Base-by-base conservation (phyloP, 2,329 filamentous ascomycete genomes). In the Pseudocercospora pini-densiflorae region DNA sequence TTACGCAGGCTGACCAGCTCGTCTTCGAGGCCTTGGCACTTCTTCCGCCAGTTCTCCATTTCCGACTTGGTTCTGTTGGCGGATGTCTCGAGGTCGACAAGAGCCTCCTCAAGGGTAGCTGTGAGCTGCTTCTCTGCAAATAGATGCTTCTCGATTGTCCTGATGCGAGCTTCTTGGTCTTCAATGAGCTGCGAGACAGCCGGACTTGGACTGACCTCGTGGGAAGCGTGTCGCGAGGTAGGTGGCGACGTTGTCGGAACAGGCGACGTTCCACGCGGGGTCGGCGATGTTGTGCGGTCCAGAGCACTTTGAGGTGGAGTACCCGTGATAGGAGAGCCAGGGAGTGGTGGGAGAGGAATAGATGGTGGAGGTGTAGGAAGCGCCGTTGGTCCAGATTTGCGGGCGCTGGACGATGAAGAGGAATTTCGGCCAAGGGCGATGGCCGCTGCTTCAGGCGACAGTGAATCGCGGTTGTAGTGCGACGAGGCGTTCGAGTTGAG, bases 101-200 rank as follows among this genome's bases (percentile, higher is more conserved):
- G 88, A 6, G 95, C 95, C 81, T 98, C 94, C 79, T 99, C 95
- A 45, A 99, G 87, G 1, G 94, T 98, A 57, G 92, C 90, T 0
- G 94, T 99, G 66, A 99, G 89, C 79, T 98, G 94, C 78, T 97
- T 97, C 84, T 99, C 95, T 3, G 95, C 95, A 71, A 92, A 91
- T 24, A 99, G 87, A 77, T 98, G 93, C 83, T 97, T 98, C 84
- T 99, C 94, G 69, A 99, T 97, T 6, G 93, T 96, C 67, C 92
- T 90, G 77, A 99, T 96, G 70, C 94, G 93, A 51, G 92, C 92
- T 78, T 99, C 95, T 78, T 97, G 94, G 74, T 99, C 95, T 76
- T 98, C 94, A 67, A 94, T 88, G 71, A 97, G 87, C 75, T 97
- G 94, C 59, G 90, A 88, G 66, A 90, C 87, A 60, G 90, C 85